Percentiles rank a stretch among this genome's conserved stretches.
These are phyloP conservation scores for Paraglomus brasilianum DNA, from an alignment of 192 early-diverging fungal species.

Conservation along the genomic window DNA sequence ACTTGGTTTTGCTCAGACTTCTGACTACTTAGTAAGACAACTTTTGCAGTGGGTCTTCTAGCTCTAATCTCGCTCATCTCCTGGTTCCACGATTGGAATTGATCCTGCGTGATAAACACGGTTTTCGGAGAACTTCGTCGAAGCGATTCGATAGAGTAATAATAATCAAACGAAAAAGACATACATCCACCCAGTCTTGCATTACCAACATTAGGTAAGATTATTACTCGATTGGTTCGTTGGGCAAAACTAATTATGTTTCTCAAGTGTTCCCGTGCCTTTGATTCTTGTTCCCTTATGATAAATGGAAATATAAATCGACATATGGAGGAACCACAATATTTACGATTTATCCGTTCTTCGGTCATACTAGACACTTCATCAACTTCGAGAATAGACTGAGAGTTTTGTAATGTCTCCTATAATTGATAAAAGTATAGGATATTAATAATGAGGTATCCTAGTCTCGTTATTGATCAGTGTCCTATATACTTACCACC, in stretches of 20 bases:
- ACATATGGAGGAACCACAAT: conserved; percentile 10
- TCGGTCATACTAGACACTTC: too few relatives aligned
- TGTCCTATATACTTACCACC: too few relatives aligned
- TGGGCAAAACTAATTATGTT: neutral
- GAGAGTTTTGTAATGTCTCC: too few relatives aligned
- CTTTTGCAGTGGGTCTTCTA: too few relatives aligned
- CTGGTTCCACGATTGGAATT: neutral
- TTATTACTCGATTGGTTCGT: neutral
- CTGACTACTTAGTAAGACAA: too few relatives aligned
- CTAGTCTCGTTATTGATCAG: too few relatives aligned
- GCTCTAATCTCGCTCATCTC: neutral
- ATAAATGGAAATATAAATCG: conserved; percentile 1
- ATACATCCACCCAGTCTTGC: neutral
- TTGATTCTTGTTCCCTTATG: neutral
- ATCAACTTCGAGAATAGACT: too few relatives aligned
- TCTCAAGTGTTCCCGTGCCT: neutral
- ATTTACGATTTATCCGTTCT: conserved; percentile 6
- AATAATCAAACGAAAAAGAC: conserved; percentile 2
- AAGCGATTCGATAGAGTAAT: conserved; percentile 10
- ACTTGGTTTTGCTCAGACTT: too few relatives aligned
- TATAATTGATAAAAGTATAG: too few relatives aligned
- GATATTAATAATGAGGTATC: too few relatives aligned
- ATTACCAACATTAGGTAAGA: conserved; percentile 7
- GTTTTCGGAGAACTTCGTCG: neutral
- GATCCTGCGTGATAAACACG: neutral